Percentiles rank a stretch among this genome's conserved stretches.
These are phyloP conservation scores for Plectosphaerella cucumerina DNA, from an alignment of 2,329 filamentous ascomycete genomes.

Conservation along the genomic window DNA sequence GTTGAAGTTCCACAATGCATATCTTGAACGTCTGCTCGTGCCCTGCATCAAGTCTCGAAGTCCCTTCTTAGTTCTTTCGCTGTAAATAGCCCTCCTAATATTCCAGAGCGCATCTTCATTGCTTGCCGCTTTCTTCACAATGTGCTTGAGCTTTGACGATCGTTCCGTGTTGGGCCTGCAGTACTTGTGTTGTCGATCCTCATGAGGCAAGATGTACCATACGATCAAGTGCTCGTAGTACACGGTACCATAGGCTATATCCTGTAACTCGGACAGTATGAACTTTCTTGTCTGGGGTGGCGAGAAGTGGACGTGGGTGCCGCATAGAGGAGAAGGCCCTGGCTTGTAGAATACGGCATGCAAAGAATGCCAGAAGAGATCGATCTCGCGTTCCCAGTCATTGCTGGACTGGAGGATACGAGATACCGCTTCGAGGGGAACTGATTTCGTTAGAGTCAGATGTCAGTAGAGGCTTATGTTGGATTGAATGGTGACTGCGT, in stretches of 20 bases:
- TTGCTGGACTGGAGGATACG: slow-evolving; percentile 23
- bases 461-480: too few species aligned
- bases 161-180: not conserved
- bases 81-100: too few species aligned
- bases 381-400: not conserved
- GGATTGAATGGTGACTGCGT: too few species aligned
- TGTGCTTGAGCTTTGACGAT: too few species aligned
- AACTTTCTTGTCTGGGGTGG: slow-evolving; percentile 27
- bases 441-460: too few species aligned
- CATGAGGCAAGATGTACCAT: not conserved
- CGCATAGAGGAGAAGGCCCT: slow-evolving; percentile 28
- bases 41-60: too few species aligned
- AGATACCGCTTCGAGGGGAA: slow-evolving; percentile 37
- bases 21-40: too few species aligned
- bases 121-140: too few species aligned
- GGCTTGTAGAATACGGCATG: slow-evolving; percentile 31
- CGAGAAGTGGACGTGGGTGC: slow-evolving; percentile 35
- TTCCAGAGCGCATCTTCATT: too few species aligned
- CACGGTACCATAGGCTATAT: slow-evolving; percentile 30
- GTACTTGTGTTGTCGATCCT: too few species aligned
- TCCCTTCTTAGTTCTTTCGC: too few species aligned
- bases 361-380: slow-evolving; percentile 37
- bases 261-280: slow-evolving; percentile 27
- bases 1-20: slow-evolving; percentile 1
- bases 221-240: slow-evolving; percentile 29